These are phyloP conservation scores for Oryza punctata DNA, from an alignment of 176 grass and related monocot genomes.

Conservation along the genomic window DNA sequence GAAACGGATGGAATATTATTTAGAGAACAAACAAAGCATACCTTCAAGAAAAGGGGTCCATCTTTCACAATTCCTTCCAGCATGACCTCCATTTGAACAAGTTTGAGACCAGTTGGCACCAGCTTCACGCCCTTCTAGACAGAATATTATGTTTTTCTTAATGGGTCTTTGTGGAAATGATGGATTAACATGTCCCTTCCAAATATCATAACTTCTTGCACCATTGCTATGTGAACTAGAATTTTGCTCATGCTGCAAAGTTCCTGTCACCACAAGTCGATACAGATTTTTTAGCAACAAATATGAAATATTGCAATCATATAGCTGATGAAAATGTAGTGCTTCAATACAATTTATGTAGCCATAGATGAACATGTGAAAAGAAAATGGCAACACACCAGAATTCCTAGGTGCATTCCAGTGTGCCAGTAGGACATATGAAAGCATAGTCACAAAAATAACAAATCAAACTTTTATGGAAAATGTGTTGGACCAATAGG, in stretches of 20 bases:
- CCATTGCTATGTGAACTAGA: conserved; percentile 61
- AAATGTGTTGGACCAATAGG: conserved; percentile 26
- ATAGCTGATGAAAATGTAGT: background rate
- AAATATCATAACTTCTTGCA: conserved; percentile 61
- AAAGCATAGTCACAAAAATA: conserved; percentile 2
- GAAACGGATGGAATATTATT: background rate
- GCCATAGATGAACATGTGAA: background rate
- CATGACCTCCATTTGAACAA: conserved; percentile 58
- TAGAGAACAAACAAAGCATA: conserved; percentile 35
- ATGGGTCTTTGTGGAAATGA: conserved; percentile 33
- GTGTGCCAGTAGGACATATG: conserved; percentile 22
- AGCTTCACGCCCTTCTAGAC: conserved; percentile 82
- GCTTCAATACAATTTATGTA: background rate
- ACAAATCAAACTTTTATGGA: background rate
- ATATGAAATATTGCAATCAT: conserved; percentile 27
- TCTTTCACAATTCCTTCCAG: conserved; percentile 74
- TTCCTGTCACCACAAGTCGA: conserved; percentile 49
- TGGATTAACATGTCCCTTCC: conserved; percentile 77
- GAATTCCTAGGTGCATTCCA: conserved; percentile 3
- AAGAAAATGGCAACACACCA: background rate
- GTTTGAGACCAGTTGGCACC: conserved; percentile 69
- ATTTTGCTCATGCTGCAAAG: conserved; percentile 43
- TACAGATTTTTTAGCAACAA: conserved; percentile 25
- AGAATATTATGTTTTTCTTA: conserved; percentile 73
- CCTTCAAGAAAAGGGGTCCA: conserved; percentile 91